Conservation (phyloP, 139 green algal species). For the Chlorokybus atmophyticus region DNA sequence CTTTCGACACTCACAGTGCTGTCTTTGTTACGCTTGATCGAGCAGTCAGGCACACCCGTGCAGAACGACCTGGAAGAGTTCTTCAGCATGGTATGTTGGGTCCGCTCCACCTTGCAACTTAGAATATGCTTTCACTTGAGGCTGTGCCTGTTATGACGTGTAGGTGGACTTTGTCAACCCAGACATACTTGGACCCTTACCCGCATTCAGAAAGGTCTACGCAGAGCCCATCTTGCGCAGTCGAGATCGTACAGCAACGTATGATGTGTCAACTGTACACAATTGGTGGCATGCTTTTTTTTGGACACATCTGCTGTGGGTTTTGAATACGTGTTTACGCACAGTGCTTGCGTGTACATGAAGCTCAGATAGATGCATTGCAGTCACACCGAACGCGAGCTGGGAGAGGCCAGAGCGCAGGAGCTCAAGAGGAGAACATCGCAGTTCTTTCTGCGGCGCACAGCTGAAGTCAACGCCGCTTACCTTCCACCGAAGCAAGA, state of each 20-base stretch:
- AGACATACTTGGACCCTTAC: constrained; percentile 59
- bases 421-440: constrained; percentile 78
- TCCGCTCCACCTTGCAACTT: no score
- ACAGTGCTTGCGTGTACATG: no score
- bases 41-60: constrained; percentile 74
- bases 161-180: constrained; percentile 86
- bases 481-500: constrained; percentile 87
- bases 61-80: constrained; percentile 92
- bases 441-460: constrained; percentile 88
- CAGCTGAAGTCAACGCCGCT: constrained; percentile 74
- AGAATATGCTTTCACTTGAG: no score
- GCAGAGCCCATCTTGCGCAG: constrained; percentile 48
- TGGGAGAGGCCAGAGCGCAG: constrained; percentile 44
- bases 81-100: constrained; percentile 61
- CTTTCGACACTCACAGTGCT: no score
- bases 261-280: no score
- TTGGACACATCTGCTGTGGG: no score
- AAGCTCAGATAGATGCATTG: constrained; percentile 6
- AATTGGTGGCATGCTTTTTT: no score
- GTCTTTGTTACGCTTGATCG: no score
- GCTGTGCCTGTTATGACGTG: no score
- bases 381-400: constrained; percentile 15
- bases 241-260: constrained; percentile 64
- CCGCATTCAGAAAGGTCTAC: constrained; percentile 57
- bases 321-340: no score